Base-by-base conservation (phyloP, 345 rosid genomes). In the Fremontodendron californicum region DNA sequence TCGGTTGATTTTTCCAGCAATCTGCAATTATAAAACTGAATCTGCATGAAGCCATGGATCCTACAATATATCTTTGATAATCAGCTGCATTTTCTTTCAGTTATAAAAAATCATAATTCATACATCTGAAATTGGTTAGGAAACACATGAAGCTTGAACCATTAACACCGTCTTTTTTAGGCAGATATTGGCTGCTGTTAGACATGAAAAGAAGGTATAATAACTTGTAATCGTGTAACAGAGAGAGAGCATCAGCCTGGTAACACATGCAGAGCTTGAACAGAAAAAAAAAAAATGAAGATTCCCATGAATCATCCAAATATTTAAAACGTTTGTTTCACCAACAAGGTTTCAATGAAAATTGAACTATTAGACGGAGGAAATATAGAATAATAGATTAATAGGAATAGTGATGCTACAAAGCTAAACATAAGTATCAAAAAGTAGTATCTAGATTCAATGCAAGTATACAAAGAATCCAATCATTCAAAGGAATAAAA, bases 1-100 rank as follows among this genome's bases (percentile, higher is more conserved):
- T 85, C 83, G 85, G 84, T 88, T 92, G 77, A 96, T 82, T 88
- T 94, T 96, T 83, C 90, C 97, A 31, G 98, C 98, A 81, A 96
- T 92, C 99, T 96, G 85, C 85, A 89, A 65, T 74, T 55, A 78
- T 57, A 78, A 82, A 42, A 87, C 69, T 81, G 51, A 55, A 75
- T 55, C 68, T 77, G 15, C n/a, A 79, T 79, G 72, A 80, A 48
- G 74, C 45, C 63, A 25, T 37, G 37, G 21, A 58, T 6, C 43
- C 27, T 48, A 71, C 13, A 31, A 5, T 27, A 49, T 19, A 64
- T 37, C 12, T 45, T 64, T 43, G 31, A 52, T n/a, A 43, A 62
- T 18, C 57, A 46, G 13, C 23, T 42, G 33, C 9, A 45, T 61
- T 75, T 61, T 9, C 68, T 42, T 75, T 60, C 39, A 45, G 45